These are phyloP conservation scores for Cordyceps javanica DNA, from an alignment of 2,329 filamentous ascomycete genomes.

Conservation along the genomic window DNA sequence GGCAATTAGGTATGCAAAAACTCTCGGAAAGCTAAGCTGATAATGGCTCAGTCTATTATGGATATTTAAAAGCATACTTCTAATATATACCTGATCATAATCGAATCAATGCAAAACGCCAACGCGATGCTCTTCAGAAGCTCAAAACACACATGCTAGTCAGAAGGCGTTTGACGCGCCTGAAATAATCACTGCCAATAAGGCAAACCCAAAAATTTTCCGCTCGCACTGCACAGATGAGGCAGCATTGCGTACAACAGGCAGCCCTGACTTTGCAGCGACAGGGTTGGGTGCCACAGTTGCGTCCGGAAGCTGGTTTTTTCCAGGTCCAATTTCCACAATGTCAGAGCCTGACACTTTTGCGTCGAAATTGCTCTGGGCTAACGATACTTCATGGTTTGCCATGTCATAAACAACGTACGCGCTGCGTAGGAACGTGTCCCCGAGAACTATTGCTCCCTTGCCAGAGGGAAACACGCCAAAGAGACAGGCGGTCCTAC, in stretches of 20 bases:
- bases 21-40: not conserved
- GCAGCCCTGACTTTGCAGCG: constrained; percentile 40
- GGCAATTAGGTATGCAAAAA: not conserved
- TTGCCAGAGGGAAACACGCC: constrained; percentile 55
- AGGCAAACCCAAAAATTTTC: too few relatives aligned
- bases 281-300: constrained; percentile 43
- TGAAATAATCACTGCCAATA: not conserved
- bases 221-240: not conserved
- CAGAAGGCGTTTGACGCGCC: not conserved
- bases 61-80: not conserved
- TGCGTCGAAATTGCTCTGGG: constrained; percentile 58
- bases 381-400: constrained; percentile 66
- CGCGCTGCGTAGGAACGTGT: constrained; percentile 68
- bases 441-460: constrained; percentile 59
- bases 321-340: constrained; percentile 48
- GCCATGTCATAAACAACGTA: constrained; percentile 71
- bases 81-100: not conserved
- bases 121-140: not conserved
- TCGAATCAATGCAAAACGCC: not conserved
- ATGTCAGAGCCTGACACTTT: constrained; percentile 37
- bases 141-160: not conserved
- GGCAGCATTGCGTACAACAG: not conserved
- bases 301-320: constrained; percentile 47
- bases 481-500: constrained; percentile 56
- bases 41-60: not conserved